These are phyloP conservation scores for Luzula sylvatica DNA, from an alignment of 176 grass and related monocot species.

Conservation along the genomic window DNA sequence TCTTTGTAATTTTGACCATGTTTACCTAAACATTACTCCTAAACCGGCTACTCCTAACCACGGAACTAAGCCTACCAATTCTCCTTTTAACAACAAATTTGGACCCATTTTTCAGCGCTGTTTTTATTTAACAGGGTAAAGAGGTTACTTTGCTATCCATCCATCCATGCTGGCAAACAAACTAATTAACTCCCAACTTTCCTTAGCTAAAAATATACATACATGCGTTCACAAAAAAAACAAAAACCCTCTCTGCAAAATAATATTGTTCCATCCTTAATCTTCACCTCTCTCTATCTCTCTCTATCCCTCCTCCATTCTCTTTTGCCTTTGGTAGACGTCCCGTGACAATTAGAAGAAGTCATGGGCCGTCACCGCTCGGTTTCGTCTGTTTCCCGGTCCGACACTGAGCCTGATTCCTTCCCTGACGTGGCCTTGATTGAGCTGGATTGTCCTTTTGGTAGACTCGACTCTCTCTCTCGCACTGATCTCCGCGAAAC, in stretches of 20 bases:
- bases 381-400: conserved; percentile 35
- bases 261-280: conserved; percentile 4
- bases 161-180: conserved; percentile 10
- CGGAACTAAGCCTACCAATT: not conserved
- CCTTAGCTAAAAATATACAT: conserved; percentile 21
- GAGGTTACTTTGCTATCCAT: not conserved
- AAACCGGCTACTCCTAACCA: too few relatives aligned
- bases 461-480: conserved; percentile 34
- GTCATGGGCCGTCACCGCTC: conserved; percentile 32
- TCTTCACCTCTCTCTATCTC: conserved; percentile 6
- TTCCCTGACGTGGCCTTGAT: conserved; percentile 16
- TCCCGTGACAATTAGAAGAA: not conserved
- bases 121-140: not conserved
- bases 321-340: conserved; percentile 3
- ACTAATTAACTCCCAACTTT: conserved; percentile 6
- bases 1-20: too few relatives aligned
- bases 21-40: too few relatives aligned
- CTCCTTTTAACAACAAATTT: not conserved
- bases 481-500: conserved; percentile 54
- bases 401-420: conserved; percentile 23
- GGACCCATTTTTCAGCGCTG: conserved; percentile 1
- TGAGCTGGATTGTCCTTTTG: conserved; percentile 58
- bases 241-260: not conserved
- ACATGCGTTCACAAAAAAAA: not conserved
- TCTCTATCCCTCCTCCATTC: conserved; percentile 1